A percentile compares a stretch with the other conserved stretches of the same genome.
Conservation (phyloP, 2,329 filamentous ascomycete species). For the Amesomyces nigricolor region DNA sequence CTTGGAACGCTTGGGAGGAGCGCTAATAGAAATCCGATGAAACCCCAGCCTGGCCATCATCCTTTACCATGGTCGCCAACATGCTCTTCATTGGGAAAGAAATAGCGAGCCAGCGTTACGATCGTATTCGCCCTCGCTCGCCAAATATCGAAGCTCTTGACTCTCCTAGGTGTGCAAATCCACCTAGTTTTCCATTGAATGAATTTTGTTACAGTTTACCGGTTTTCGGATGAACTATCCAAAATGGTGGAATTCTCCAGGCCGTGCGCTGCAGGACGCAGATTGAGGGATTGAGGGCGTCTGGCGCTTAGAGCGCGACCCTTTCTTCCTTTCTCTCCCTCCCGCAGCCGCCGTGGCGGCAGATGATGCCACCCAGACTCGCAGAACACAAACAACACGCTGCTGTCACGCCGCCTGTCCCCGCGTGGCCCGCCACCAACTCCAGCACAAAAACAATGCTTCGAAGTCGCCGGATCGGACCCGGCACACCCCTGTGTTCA, state of each 20-base stretch:
- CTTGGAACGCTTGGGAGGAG: not conserved
- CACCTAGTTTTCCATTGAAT: no score
- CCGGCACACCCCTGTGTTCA: not conserved
- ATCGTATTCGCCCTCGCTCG: conserved; percentile 1
- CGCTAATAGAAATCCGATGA: not conserved
- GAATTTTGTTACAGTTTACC: no score
- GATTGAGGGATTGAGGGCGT: not conserved
- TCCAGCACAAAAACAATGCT: no score
- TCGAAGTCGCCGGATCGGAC: no score
- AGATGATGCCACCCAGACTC: conserved; percentile 2
- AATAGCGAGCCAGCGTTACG: no score
- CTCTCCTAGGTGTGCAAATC: no score
- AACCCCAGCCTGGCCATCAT: not conserved
- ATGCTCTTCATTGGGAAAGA: not conserved
- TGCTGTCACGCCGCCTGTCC: conserved; percentile 2
- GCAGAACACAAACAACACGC: not conserved
- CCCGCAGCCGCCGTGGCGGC: conserved; percentile 7
- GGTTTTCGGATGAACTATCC: no score
- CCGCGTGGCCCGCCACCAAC: not conserved
- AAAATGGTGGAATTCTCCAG: not conserved
- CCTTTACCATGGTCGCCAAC: conserved; percentile 13
- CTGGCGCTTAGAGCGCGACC: conserved; percentile 8
- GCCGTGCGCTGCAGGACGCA: conserved; percentile 14
- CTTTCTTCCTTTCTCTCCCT: not conserved
- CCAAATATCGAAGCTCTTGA: no score